Evolutionary conservation across 768 basidiomycete species (phyloP).

Genomic region (Phylloporus sp.): DNA sequence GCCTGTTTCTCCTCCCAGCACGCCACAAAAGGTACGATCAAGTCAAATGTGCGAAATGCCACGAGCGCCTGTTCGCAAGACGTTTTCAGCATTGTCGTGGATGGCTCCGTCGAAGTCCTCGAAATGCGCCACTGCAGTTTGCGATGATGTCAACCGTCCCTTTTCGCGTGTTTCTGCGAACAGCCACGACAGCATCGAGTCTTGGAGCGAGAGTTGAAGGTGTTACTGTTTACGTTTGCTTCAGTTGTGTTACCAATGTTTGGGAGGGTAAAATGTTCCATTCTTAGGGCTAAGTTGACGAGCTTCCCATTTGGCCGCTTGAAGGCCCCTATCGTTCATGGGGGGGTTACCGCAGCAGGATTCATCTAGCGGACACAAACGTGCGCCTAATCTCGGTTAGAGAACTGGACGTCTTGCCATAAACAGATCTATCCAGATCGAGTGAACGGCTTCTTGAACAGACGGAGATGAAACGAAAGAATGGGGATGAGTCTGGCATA

Average conservation of each 20-base stretch:
- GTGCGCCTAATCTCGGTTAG: background rate
- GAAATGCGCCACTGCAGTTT: constrained; percentile 1
- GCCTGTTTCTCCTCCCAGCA: constrained; percentile 16
- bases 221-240: background rate
- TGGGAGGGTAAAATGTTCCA: background rate
- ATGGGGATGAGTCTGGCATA: background rate
- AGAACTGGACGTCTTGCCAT: background rate
- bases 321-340: background rate
- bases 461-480: background rate
- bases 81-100: constrained; percentile 26
- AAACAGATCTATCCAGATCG: background rate
- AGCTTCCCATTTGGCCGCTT: background rate
- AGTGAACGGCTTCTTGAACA: background rate
- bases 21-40: constrained; percentile 25
- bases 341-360: too few relatives aligned
- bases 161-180: constrained; percentile 6
- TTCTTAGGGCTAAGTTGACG: too few relatives aligned
- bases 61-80: constrained; percentile 14
- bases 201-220: constrained; percentile 27
- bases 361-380: too few relatives aligned
- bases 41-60: constrained; percentile 9
- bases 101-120: constrained; percentile 19
- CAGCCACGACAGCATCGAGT: constrained; percentile 35
- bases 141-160: constrained; percentile 5
- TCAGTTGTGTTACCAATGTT: background rate